Conservation (phyloP, 2,329 filamentous ascomycete genomes). For the Neocatenulostroma microsporum region DNA sequence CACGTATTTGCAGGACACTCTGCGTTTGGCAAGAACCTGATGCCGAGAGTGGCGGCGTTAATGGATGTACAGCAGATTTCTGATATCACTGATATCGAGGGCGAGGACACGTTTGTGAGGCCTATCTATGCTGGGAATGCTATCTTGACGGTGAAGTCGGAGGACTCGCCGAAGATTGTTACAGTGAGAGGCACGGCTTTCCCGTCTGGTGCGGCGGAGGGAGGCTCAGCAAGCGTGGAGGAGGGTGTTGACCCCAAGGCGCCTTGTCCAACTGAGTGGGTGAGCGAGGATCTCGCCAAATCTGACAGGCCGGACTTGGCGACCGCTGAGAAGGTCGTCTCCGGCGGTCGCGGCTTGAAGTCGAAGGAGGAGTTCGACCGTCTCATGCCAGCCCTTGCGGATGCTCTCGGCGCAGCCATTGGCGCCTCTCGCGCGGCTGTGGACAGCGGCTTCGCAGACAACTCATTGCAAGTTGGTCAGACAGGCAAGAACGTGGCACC, state of each 20-base stretch:
- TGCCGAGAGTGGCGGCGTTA: constrained; percentile 85
- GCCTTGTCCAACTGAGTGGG: constrained; percentile 70
- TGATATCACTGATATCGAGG: constrained; percentile 78
- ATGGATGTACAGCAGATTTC: constrained; percentile 90
- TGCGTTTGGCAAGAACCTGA: constrained; percentile 89
- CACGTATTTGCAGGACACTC: constrained; percentile 87
- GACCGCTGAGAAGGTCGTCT: constrained; percentile 83
- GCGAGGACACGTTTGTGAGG: constrained; percentile 88
- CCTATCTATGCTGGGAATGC: constrained; percentile 98
- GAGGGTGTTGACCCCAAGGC: constrained; percentile 78
- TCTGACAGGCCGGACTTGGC: constrained; percentile 89
- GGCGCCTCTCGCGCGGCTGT: constrained; percentile 92
- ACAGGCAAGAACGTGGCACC: constrained; percentile 98
- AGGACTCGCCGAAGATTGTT: constrained; percentile 76
- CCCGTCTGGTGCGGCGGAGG: constrained; percentile 61
- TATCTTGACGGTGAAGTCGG: constrained; percentile 89
- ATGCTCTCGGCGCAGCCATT: constrained; percentile 88
- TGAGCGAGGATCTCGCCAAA: constrained; percentile 86
- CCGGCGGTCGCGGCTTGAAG: constrained; percentile 88
- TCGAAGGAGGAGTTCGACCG: constrained; percentile 98
- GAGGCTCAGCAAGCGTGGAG: constrained; percentile 67
- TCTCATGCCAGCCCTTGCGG: constrained; percentile 84
- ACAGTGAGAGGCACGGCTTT: constrained; percentile 94
- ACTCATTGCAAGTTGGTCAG: constrained; percentile 95
- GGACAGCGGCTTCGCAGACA: constrained; percentile 95